phyloP scores from a whole-genome alignment of 441 rosid genomes.

The Adansonia gregorii region DNA sequence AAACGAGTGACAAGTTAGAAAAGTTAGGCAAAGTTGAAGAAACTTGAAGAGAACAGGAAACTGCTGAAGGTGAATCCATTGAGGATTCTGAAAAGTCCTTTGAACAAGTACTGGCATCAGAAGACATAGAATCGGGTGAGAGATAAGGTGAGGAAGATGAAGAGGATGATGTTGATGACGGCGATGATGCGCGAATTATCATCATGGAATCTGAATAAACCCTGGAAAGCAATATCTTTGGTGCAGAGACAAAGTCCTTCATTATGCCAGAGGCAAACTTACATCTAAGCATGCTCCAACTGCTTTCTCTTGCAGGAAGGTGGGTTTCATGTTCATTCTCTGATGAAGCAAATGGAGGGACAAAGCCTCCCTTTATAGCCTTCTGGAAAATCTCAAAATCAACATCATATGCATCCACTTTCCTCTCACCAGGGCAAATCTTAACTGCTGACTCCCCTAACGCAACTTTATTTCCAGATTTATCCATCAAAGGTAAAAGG shows the following conservation, averaged over 20 bases:
- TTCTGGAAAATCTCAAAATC: slow-evolving; percentile 90
- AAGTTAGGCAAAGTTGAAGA: slow-evolving; percentile 64
- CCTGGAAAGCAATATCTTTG: slow-evolving; percentile 72
- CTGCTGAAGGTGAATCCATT: slow-evolving; percentile 65
- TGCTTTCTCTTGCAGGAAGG: slow-evolving; percentile 88
- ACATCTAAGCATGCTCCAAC: slow-evolving; percentile 82
- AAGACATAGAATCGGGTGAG: slow-evolving; percentile 74
- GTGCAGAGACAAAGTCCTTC: slow-evolving; percentile 73
- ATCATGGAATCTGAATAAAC: slow-evolving; percentile 93
- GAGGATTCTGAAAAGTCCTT: slow-evolving; percentile 63
- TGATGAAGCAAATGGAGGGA: slow-evolving; percentile 82
- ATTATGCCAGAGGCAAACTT: slow-evolving; percentile 77
- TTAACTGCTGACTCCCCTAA: slow-evolving; percentile 44
- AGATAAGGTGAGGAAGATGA: slow-evolving; percentile 74
- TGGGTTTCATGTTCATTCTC: slow-evolving; percentile 83
- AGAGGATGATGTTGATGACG: slow-evolving; percentile 49
- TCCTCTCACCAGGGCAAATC: slow-evolving; percentile 60
- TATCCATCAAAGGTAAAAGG: slow-evolving; percentile 72
- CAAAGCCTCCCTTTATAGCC: slow-evolving; percentile 84
- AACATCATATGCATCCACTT: slow-evolving; percentile 66
- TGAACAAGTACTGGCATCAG: slow-evolving; percentile 65
- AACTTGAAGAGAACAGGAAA: slow-evolving; percentile 52
- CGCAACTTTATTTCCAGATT: slow-evolving; percentile 39
- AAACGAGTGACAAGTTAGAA: slow-evolving; percentile 56
- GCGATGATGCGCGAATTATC: slow-evolving; percentile 72